These are phyloP conservation scores for Fragaria vesca DNA, from an alignment of 306 rosid genomes.

Conservation along the genomic window DNA sequence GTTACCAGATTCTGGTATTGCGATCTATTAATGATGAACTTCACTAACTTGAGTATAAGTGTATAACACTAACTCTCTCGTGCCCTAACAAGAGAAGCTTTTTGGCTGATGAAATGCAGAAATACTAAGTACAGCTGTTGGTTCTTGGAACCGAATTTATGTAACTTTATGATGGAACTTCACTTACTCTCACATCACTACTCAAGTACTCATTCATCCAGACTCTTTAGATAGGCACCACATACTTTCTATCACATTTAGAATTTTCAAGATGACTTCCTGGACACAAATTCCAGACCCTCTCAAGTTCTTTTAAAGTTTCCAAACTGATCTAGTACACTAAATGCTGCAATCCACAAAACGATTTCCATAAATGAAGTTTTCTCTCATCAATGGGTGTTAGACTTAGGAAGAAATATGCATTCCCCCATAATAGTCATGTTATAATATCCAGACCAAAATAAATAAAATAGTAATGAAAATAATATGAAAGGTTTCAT, in stretches of 20 bases:
- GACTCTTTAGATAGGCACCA: constrained; percentile 50
- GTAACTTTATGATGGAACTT: no score
- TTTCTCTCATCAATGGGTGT: background rate
- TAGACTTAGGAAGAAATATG: background rate
- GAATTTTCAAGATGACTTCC: constrained; percentile 52
- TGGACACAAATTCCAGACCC: background rate
- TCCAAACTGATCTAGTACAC: constrained; percentile 52
- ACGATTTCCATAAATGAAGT: background rate
- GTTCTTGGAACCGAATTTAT: no score
- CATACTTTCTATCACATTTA: constrained; percentile 28
- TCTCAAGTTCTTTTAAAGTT: constrained; percentile 59
- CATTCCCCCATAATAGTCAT: background rate
- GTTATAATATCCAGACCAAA: no score
- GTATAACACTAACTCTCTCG: background rate
- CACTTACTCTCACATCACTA: constrained; percentile 3
- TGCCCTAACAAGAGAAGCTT: background rate
- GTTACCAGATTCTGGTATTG: background rate
- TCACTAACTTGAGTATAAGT: background rate
- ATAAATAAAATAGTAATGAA: no score
- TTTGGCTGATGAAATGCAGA: constrained; percentile 8
- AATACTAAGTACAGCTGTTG: constrained; percentile 3
- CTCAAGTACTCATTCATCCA: constrained; percentile 20
- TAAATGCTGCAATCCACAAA: background rate
- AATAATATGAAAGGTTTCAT: no score
- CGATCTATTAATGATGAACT: background rate